These are phyloP conservation scores for Citrus australasica DNA, from an alignment of 345 rosid species.

Conservation along the genomic window DNA sequence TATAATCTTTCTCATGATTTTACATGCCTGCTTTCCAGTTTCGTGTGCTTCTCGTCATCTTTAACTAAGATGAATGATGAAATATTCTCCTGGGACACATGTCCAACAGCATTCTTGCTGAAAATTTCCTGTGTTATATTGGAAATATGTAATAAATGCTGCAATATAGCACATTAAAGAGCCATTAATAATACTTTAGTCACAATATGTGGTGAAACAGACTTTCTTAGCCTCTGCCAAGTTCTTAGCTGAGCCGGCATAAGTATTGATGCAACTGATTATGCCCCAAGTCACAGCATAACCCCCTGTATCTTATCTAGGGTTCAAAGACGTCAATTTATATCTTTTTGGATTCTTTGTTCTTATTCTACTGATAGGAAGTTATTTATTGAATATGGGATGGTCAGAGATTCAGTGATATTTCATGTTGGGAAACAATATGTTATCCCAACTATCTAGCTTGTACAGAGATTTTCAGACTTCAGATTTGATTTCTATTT, in stretches of 20 bases:
- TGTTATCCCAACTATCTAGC: background rate
- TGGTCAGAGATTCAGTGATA: background rate
- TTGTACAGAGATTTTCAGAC: background rate
- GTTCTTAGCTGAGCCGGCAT: background rate
- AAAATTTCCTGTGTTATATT: background rate
- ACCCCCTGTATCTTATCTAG: background rate
- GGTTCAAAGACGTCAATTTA: background rate
- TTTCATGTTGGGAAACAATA: background rate
- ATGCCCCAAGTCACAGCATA: background rate
- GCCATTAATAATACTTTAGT: background rate
- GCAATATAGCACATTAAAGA: background rate
- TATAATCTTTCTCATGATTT: background rate
- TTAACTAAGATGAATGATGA: background rate
- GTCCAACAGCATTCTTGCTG: background rate
- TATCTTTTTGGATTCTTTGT: background rate
- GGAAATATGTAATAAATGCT: background rate
- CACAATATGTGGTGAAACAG: background rate
- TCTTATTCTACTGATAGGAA: background rate
- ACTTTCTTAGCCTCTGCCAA: background rate
- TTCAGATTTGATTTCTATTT: background rate
- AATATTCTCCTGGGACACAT: background rate
- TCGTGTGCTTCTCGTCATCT: too few relatives aligned
- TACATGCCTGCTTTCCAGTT: background rate
- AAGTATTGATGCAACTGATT: background rate
- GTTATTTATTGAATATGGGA: background rate